Evolutionary conservation across 768 basidiomycete genomes (phyloP), one percentile per base, ranked within the genome.

Genomic region (Lentinula sp.): DNA sequence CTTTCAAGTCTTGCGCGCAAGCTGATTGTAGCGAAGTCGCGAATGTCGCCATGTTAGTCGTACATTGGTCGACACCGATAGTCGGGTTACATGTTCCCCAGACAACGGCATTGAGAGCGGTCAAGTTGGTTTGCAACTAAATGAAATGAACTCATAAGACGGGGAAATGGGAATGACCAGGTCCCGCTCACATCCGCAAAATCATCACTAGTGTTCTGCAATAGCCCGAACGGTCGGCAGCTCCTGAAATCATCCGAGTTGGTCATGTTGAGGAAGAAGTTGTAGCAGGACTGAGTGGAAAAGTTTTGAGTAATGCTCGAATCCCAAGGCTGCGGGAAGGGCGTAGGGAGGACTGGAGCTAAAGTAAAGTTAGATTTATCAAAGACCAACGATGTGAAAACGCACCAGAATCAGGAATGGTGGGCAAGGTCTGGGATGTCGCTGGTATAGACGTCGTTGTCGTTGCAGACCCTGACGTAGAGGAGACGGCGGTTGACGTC

Each of bases 11-110:
- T 16, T 70, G 63, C 28, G 74, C 71, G 67, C 92, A 94, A 0
- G 77, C 72, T 1, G 69, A 66, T 64, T 79, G 71, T 15, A 92
- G 70, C 36, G 72, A 65, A 0, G 71, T 67, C 1, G 82, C 80
- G 69, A 87, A 90, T 78, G 81, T 83, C 6, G 67, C 77, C 85
- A 95, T 91, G 64, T 88, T 89, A 33, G 73, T 64, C n/a, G 72
- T 65, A 66, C 92, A 95, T 62, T 86, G 79, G 23, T 72, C 76
- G 13, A 73, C 69, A 2, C 70, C 67, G 0, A 72, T 67, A 15
- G 69, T 72, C 6, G 90, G 89, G 65, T 91, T 87, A 71, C 93
- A 95, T 0, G 88, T 91, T 2, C 89, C 90, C 86, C 90, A 91
- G 6, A 93, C 68, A 54, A 91, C 76, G 8, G 76, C 71, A 66